Evolutionary conservation across 768 basidiomycete genomes (phyloP).

Genomic region (Epithele typhae): DNA sequence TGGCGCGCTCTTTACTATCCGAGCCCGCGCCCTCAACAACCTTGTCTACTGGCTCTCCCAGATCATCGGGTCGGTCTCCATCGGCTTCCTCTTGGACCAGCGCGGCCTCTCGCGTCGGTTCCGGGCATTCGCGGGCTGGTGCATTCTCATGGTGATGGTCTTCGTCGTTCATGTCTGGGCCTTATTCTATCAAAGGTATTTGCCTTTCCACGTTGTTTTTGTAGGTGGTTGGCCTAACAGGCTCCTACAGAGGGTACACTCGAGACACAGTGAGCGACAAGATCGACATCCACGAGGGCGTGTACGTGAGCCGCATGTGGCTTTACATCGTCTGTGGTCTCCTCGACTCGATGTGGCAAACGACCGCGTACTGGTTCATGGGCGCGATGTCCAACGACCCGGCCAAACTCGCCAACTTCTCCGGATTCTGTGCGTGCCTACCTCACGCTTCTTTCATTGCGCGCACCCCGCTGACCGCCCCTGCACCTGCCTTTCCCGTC

Average conservation of each 20-base stretch:
- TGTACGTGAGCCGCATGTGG: constrained; percentile 52
- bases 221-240: neutral
- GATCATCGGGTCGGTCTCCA: constrained; percentile 67
- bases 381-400: constrained; percentile 85
- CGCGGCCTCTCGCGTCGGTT: constrained; percentile 51
- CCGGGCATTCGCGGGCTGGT: constrained; percentile 72
- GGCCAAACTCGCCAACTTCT: constrained; percentile 72
- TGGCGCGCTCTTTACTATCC: constrained; percentile 75
- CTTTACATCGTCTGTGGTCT: constrained; percentile 72
- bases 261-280: constrained; percentile 41
- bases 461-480: neutral
- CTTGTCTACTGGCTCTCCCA: constrained; percentile 79
- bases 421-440: constrained; percentile 70
- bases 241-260: constrained; percentile 41
- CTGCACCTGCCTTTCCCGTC: neutral
- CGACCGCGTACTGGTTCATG: constrained; percentile 77
- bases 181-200: constrained; percentile 39
- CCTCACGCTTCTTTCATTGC: neutral
- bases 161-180: constrained; percentile 73
- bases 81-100: constrained; percentile 67
- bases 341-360: constrained; percentile 85
- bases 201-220: neutral
- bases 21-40: constrained; percentile 71
- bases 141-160: constrained; percentile 54
- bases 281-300: constrained; percentile 56